A percentile compares a stretch with the other conserved stretches of the same genome.
Conservation (phyloP, 805 yeast species). For the Kodamaea neixiangensis region DNA sequence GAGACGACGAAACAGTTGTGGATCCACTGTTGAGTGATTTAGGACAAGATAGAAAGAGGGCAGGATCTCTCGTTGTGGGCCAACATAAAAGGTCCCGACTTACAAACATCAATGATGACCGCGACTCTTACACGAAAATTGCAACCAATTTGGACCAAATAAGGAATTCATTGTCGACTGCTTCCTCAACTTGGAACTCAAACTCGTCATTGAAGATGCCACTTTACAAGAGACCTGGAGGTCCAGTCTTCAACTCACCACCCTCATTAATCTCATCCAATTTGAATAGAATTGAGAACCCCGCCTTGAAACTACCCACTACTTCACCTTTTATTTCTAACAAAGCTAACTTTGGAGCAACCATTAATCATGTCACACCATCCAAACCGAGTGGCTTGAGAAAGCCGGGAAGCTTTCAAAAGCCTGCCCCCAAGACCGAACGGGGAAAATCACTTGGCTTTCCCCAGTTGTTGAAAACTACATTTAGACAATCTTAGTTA, state of each 20-base stretch:
- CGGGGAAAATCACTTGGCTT: conserved; percentile 23
- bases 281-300: conserved; percentile 13
- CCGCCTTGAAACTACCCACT: conserved; percentile 20
- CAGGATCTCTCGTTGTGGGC: neutral
- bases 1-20: neutral
- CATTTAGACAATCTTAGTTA: neutral
- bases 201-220: conserved; percentile 25
- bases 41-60: conserved; percentile 5
- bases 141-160: conserved; percentile 17
- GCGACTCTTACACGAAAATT: conserved; percentile 15
- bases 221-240: conserved; percentile 22
- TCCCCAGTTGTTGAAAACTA: conserved; percentile 17
- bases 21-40: conserved; percentile 10
- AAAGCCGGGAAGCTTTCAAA: conserved; percentile 38
- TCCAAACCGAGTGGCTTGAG: conserved; percentile 20
- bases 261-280: neutral
- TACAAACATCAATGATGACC: conserved; percentile 7
- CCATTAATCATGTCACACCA: conserved; percentile 5
- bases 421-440: conserved; percentile 24
- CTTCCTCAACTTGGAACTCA: conserved; percentile 14
- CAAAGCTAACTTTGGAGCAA: conserved; percentile 19
- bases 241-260: neutral
- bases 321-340: conserved; percentile 35
- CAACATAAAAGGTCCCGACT: conserved; percentile 10
- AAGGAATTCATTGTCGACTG: conserved; percentile 14